A percentile compares a stretch with the other conserved stretches of the same genome.
Evolutionary conservation across 768 basidiomycete genomes (phyloP).

Genomic region (Boletus pseudo-olivaceus): DNA sequence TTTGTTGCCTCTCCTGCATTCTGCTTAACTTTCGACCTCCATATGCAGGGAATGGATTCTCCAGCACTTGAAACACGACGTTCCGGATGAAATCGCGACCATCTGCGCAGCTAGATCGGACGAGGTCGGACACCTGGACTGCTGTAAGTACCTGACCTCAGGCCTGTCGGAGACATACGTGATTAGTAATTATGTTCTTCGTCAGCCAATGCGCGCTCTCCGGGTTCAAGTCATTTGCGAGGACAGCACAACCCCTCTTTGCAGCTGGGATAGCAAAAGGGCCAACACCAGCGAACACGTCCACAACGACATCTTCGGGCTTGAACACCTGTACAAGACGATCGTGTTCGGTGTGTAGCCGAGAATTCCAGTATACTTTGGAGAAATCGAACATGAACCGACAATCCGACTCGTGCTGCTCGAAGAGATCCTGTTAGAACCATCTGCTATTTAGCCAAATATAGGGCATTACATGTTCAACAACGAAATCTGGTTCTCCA

Average conservation of each 20-base stretch:
- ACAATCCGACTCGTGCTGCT: conserved; percentile 80
- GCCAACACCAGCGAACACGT: conserved; percentile 96
- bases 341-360: conserved; percentile 87
- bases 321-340: conserved; percentile 74
- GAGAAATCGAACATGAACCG: conserved; percentile 92
- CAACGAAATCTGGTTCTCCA: conserved; percentile 81
- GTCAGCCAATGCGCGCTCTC: conserved; percentile 73
- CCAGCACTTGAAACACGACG: conserved; percentile 49
- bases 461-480: conserved; percentile 69
- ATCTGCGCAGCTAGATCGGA: conserved; percentile 77
- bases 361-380: conserved; percentile 97
- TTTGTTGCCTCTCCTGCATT: conserved; percentile 43
- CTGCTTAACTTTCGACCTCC: conserved; percentile 38
- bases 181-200: conserved; percentile 72
- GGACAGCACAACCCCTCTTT: conserved; percentile 83
- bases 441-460: background rate
- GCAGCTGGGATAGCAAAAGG: conserved; percentile 94
- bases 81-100: conserved; percentile 80
- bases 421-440: conserved; percentile 1
- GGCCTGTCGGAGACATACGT: conserved; percentile 43
- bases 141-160: conserved; percentile 1
- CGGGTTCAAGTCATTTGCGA: conserved; percentile 95
- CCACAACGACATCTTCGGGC: conserved; percentile 77
- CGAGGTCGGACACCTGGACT: conserved; percentile 56
- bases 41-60: conserved; percentile 64